Evolutionary conservation across 2,329 filamentous ascomycete species (phyloP).

Genomic region (Thielaviopsis ethacetica): DNA sequence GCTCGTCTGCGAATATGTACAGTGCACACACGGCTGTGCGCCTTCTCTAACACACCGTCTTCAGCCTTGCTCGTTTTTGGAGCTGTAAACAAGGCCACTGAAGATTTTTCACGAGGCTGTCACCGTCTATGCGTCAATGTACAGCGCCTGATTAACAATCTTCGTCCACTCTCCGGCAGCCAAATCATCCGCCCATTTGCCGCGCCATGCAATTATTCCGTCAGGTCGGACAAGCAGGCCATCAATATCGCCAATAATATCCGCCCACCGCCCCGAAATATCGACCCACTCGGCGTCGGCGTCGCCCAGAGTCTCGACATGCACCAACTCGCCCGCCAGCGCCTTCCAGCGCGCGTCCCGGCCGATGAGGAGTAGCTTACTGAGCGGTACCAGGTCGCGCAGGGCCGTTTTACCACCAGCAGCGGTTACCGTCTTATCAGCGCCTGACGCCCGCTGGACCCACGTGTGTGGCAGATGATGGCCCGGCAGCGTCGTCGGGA

Average conservation of each 20-base stretch:
- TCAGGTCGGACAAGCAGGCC: not conserved
- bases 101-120: not conserved
- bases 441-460: not conserved
- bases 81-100: not conserved
- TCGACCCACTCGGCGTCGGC: not conserved
- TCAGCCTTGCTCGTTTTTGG: not conserved
- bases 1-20: not conserved
- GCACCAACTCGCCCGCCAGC: not conserved
- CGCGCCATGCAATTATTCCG: constrained; percentile 8
- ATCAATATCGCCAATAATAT: not conserved
- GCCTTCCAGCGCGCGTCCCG: not conserved
- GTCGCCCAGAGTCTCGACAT: constrained; percentile 1
- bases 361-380: constrained; percentile 1
- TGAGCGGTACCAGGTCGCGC: constrained; percentile 1
- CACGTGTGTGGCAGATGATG: constrained; percentile 6
- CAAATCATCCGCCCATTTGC: not conserved
- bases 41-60: not conserved
- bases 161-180: not conserved
- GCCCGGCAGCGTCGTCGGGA: not conserved
- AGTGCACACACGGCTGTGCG: not conserved
- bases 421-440: not conserved
- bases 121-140: not conserved
- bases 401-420: not conserved
- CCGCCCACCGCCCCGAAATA: not conserved
- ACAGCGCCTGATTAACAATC: not conserved